A percentile compares a stretch with the other conserved stretches of the same genome.
Evolutionary conservation across 148 eudicot genomes (phyloP).

Genomic region (Diospyros kaki): DNA sequence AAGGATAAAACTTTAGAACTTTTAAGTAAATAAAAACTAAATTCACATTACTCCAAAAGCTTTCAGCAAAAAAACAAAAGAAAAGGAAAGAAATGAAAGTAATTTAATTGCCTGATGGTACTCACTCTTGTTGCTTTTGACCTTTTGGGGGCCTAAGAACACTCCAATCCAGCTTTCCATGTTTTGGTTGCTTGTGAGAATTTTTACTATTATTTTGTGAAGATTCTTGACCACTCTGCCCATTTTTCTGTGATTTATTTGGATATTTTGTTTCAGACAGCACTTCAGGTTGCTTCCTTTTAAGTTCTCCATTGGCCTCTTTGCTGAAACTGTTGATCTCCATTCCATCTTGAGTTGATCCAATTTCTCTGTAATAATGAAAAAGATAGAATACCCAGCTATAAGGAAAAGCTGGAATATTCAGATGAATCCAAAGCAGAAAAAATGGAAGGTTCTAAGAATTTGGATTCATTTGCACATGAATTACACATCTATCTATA

Average conservation of each 20-base stretch:
- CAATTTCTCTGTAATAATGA: slow-evolving; percentile 33
- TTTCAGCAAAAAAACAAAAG: too few species aligned
- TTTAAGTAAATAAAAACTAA: background rate
- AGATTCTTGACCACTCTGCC: slow-evolving; percentile 30
- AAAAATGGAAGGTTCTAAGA: background rate
- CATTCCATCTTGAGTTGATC: slow-evolving; percentile 16
- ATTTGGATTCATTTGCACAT: background rate
- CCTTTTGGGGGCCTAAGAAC: slow-evolving; percentile 62
- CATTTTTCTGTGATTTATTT: slow-evolving; percentile 37
- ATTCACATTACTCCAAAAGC: background rate
- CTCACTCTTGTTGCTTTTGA: slow-evolving; percentile 31
- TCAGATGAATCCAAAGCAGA: too few species aligned
- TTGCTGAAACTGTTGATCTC: slow-evolving; percentile 17
- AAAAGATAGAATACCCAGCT: background rate
- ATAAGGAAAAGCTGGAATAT: background rate
- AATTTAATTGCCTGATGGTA: slow-evolving; percentile 7
- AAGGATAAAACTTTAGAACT: background rate
- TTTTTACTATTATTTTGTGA: slow-evolving; percentile 25
- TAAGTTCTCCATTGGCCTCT: slow-evolving; percentile 7
- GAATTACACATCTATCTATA: background rate
- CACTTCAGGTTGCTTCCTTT: slow-evolving; percentile 8
- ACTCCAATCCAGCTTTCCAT: slow-evolving; percentile 60
- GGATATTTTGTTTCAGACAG: slow-evolving; percentile 14
- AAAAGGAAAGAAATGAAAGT: too few species aligned
- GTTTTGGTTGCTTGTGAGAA: slow-evolving; percentile 48